A percentile compares a stretch with the other conserved stretches of the same genome.
Conservation (phyloP, 140 eudicot genomes). For the Oenanthe javanica region DNA sequence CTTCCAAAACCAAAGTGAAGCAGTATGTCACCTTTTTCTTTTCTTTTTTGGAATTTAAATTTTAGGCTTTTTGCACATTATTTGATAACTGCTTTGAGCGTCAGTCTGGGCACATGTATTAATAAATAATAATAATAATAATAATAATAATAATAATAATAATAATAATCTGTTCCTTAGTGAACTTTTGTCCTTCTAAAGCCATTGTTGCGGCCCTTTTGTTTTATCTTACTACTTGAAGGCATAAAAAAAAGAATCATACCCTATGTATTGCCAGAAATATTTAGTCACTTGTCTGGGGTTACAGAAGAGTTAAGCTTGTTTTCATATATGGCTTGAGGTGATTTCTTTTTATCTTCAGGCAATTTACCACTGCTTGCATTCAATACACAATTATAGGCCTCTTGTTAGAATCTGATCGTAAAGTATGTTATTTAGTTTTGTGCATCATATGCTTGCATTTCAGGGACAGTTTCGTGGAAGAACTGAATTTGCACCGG, state of each 20-base stretch:
- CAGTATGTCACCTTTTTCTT: constrained; percentile 36
- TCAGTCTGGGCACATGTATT: background rate
- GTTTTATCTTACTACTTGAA: background rate
- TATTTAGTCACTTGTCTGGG: background rate
- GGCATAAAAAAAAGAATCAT: background rate
- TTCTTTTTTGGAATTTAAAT: background rate
- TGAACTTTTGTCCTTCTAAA: background rate
- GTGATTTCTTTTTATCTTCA: too few species aligned
- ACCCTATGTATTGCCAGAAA: background rate
- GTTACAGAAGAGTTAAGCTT: background rate
- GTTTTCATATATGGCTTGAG: too few species aligned
- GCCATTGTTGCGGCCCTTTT: background rate
- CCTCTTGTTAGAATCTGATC: background rate
- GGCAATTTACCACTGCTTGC: background rate
- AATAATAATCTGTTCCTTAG: background rate
- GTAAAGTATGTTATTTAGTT: background rate
- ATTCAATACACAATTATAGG: background rate
- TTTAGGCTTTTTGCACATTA: background rate
- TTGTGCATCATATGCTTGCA: constrained; percentile 5
- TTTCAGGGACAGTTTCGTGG: constrained; percentile 70
- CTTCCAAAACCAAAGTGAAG: constrained; percentile 78
- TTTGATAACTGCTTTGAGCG: background rate
- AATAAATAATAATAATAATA: background rate
- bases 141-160: background rate
- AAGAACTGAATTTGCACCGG: constrained; percentile 96